Evolutionary conservation across 257 asterid species (phyloP), one percentile per base, ranked within the genome.

Genomic region (Petunia axillaris): DNA sequence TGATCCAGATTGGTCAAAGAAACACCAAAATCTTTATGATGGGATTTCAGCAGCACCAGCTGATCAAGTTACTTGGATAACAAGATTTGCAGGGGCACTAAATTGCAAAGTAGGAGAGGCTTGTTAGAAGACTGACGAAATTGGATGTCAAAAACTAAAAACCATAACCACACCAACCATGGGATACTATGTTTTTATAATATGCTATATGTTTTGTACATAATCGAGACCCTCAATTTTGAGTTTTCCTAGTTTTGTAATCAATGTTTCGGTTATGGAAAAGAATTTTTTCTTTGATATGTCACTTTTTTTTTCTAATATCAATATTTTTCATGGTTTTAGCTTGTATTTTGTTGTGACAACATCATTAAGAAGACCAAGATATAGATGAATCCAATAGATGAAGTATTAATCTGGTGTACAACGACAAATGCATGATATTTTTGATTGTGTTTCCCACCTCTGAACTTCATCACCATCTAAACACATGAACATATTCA

Each of bases 41-140:
- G 39, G 77, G 60, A 46, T 87, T 1, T 3, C 55, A 41, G 64
- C 90, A 0, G 87, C 84, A 0, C 74, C 90, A 0, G 91, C 78
- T 0, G 55, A 37, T 0, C 66, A 43, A 2, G 89, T 83, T 0
- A 79, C 64, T 14, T 83, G 85, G 11, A 78, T 90, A 8, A 87
- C 92, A 8, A 76, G 44, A 48, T 88, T 80, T 55, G 82, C 94
- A 2, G 94, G 94, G 3, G 60, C 80, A 43, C 81, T 88, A 5
- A 36, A 36, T 11, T 90, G 94, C 81, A 80, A 13, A 48, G 80
- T 79, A 10, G 91, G 91, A 78, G 0, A 1, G 3, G 77, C 89
- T 0, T 90, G 94, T 64, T 90, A 84, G 65, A 25, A 25, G 25
- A 25, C 25, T 25, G 25, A 25, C 0, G 25, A 25, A 25, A 25